phyloP scores from a whole-genome alignment of 768 basidiomycete genomes.

The Albatrellus ellisii region DNA sequence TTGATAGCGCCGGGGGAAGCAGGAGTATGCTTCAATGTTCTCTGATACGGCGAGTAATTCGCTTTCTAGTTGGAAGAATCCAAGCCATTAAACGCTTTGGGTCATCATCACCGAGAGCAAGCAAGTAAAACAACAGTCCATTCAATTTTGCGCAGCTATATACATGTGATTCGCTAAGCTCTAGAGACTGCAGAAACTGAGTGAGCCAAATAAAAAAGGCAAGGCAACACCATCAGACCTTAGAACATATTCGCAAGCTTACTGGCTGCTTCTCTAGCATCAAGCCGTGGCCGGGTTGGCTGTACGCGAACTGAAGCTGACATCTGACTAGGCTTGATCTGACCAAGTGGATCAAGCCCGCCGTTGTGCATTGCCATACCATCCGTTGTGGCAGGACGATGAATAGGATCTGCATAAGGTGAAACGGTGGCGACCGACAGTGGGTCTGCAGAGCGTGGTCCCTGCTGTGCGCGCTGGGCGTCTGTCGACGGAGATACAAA shows the following conservation, averaged over 20 bases:
- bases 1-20: too few relatives aligned
- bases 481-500: too few relatives aligned
- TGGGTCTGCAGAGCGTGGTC: constrained; percentile 5
- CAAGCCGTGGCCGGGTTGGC: constrained; percentile 60
- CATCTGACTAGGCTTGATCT: constrained; percentile 49
- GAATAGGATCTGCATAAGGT: constrained; percentile 5
- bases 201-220: too few relatives aligned
- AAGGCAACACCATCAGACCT: constrained; percentile 1
- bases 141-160: neutral
- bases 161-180: too few relatives aligned
- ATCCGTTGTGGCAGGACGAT: constrained; percentile 7
- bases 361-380: constrained; percentile 13
- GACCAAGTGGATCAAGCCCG: constrained; percentile 51
- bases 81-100: too few relatives aligned
- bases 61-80: too few relatives aligned
- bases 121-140: neutral
- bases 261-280: constrained; percentile 77
- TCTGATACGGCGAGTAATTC: too few relatives aligned
- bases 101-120: neutral
- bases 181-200: too few relatives aligned
- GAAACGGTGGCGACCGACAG: neutral
- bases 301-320: constrained; percentile 61
- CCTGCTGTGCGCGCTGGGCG: too few relatives aligned
- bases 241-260: constrained; percentile 87
- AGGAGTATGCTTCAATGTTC: too few relatives aligned